phyloP scores from a whole-genome alignment of 2,329 filamentous ascomycete species.

The Epichloe festucae region DNA sequence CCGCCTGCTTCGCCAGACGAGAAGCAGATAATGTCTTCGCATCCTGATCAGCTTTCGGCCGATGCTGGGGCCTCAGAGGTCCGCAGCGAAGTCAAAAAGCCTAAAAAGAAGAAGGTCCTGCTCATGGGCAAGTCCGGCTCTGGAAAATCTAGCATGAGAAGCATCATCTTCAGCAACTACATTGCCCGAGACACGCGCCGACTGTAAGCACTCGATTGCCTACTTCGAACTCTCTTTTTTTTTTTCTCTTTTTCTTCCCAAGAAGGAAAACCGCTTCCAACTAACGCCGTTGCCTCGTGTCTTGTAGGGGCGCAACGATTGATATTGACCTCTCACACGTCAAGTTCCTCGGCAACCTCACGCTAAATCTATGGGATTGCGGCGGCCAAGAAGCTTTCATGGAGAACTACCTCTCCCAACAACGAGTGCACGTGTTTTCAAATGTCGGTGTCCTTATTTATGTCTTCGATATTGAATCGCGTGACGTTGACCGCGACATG shows the following conservation, averaged over 20 bases:
- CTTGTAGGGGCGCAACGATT: constrained; percentile 68
- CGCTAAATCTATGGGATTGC: constrained; percentile 96
- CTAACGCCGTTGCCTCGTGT: background rate
- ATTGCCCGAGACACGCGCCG: constrained; percentile 90
- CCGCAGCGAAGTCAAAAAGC: constrained; percentile 45
- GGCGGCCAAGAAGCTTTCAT: constrained; percentile 98
- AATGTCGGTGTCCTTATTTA: constrained; percentile 97
- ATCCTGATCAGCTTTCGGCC: background rate
- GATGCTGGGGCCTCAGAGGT: constrained; percentile 17
- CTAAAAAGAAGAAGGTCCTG: constrained; percentile 81
- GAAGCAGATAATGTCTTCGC: constrained; percentile 6
- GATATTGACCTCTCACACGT: constrained; percentile 98
- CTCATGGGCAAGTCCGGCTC: constrained; percentile 94
- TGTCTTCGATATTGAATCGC: constrained; percentile 96
- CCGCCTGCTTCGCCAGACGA: background rate
- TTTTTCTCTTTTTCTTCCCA: background rate
- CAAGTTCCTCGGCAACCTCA: constrained; percentile 96
- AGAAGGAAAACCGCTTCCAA: background rate
- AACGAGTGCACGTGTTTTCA: constrained; percentile 91
- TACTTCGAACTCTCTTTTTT: background rate
- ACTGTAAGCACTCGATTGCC: constrained; percentile 34
- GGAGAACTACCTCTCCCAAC: constrained; percentile 93
- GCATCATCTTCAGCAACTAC: constrained; percentile 98
- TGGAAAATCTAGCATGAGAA: constrained; percentile 95
- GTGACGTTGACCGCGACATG: constrained; percentile 85